Base-by-base conservation (phyloP, 2,329 filamentous ascomycete species). In the Xylaria sp. region DNA sequence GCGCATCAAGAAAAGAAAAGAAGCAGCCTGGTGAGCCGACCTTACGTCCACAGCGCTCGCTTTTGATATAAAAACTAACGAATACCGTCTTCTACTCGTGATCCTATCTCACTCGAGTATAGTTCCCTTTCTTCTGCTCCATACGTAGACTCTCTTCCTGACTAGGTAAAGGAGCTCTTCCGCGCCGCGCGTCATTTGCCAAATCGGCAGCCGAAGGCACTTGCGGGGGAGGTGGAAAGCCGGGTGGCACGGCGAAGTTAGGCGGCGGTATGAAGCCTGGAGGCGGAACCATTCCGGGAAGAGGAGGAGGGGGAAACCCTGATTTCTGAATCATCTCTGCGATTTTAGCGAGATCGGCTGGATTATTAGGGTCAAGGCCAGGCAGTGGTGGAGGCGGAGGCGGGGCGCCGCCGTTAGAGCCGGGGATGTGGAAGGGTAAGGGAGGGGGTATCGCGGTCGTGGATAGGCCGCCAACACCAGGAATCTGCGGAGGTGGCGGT, bases 151-250 rank as follows among this genome's bases (percentile, higher is more conserved):
- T 94, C 78, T 97, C 94, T 77, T 93, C 89, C 81, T 97, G 94
- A 78, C 92, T 94, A 0, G 94, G 94, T 52, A 97, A 59, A 96
- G 81, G 75, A 91, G 94, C 78, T 96, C 94, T 77, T 92, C 89
- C 81, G 96, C 94, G 78, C 10, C 37, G 20, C 92, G 81, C 46
- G 25, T 70, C 72, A 46, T 32, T 69, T 4, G 61, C 67, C 20
- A 51, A 20, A 23, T 75, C 73, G 7, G 64, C 65, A 20, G 74
- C 63, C 68, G 71, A 69, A 46, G 74, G 72, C 4, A 73, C 70
- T 4, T 72, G 72, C 1, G 78, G 78, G 1, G 78, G 79, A 25
- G 79, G 79, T 5, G 76, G 77, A 23, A 78, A 76, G 4, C 74
- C 74, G 63, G 77, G 73, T 3, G 84, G 83, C 0, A 82, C 81